Conservation (phyloP, 108 stramenopile species). For the Cyclotella atomus region DNA sequence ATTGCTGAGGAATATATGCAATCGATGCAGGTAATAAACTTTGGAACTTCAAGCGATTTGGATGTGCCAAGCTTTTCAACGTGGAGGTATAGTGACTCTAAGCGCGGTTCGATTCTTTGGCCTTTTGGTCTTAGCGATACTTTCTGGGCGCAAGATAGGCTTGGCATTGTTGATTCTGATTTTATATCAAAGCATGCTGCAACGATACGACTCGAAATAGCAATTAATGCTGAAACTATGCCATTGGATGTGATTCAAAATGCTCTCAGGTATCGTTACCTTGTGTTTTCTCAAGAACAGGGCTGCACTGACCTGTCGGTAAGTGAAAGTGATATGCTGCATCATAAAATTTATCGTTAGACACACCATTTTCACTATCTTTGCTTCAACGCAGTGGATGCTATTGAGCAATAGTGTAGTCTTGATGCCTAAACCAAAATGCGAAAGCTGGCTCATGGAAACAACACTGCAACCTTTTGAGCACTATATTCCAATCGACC, state of each 20-base stretch:
- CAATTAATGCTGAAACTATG: background rate
- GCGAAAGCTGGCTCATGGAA: conserved; percentile 74
- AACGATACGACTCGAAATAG: conserved; percentile 4
- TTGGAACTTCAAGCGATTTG: conserved; percentile 11
- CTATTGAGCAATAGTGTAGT: conserved; percentile 47
- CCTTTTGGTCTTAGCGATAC: conserved; percentile 25
- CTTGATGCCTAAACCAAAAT: conserved; percentile 27
- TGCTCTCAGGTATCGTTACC: conserved; percentile 33
- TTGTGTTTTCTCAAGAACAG: conserved; percentile 17
- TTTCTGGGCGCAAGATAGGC: conserved; percentile 5
- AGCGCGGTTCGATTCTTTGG: conserved; percentile 37
- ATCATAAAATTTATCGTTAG: background rate
- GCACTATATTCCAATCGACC: conserved; percentile 49
- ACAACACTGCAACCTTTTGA: conserved; percentile 40
- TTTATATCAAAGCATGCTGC: conserved; percentile 28
- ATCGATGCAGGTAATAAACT: conserved; percentile 21
- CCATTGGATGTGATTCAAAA: background rate
- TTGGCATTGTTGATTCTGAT: conserved; percentile 22
- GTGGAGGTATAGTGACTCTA: background rate
- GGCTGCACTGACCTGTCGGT: conserved; percentile 23
- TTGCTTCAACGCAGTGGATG: conserved; percentile 36
- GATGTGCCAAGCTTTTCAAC: conserved; percentile 35
- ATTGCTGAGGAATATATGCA: background rate
- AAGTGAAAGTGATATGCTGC: background rate
- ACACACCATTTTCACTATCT: background rate